Base-by-base conservation (phyloP, 1,284 basidiomycete species). In the Ganoderma meredithae region DNA sequence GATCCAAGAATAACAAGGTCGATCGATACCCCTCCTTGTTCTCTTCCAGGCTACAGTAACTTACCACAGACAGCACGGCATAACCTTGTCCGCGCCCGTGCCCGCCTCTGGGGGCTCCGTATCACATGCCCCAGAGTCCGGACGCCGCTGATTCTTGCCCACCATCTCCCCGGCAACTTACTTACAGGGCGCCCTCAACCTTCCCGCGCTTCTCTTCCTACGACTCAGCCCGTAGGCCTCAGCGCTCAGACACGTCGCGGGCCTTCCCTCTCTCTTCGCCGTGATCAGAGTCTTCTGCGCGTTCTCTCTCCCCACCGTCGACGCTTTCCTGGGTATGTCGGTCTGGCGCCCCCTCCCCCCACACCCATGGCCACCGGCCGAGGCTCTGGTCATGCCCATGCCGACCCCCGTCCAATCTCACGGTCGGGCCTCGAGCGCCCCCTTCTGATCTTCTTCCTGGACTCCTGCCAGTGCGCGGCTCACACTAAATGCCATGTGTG, bases 391-490 rank as follows among this genome's bases (percentile, higher is more conserved):
- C 25, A 7, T 33, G 27, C 31, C 47, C 25, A 7, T 33, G 27
- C 31, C 47, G 47, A 25, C 22, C 12, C 22, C 3, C 47, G 22
- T 52, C 27, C 15, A 19, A 19, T 55, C 52, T 19, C 52, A 55
- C 52, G 52, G 15, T 55, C 52, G 27, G 27, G 27, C 52, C 52
- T 55, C 52, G 52, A 52, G 52, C 31, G 52, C 22, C 52, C 13
- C 12, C 52, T 33, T 55, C 52, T 31, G 27, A 8, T n/a, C 5
- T 44, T 44, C 19, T 44, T 31, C 31, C 31, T 31, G 31, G 31
- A 31, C 31, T 31, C 31, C 31, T 31, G 31, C 31, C 31, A 31
- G 31, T 31, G 31, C 31, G 31, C 31, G 31, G 31, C 31, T 31
- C 31, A 31, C 31, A 31, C 31, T 31, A 31, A 31, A 31, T 31